Evolutionary conservation across 73 alveolate species (phyloP).

Genomic region (Paramecium tetraurelia): DNA sequence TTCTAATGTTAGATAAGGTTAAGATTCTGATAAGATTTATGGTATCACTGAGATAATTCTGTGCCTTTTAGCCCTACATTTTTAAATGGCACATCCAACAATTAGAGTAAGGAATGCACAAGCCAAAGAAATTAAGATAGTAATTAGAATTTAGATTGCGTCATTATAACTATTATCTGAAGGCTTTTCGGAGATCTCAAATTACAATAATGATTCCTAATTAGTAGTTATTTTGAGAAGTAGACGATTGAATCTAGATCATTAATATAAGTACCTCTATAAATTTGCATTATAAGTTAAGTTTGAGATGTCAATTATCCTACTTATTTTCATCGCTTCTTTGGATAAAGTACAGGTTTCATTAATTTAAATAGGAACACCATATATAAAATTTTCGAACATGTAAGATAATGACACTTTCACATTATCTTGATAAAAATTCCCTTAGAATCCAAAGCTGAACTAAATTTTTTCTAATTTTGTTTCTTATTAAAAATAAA

Average conservation of each 20-base stretch:
- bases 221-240: background rate
- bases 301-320: background rate
- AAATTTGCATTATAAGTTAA: background rate
- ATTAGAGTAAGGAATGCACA: background rate
- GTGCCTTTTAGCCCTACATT: background rate
- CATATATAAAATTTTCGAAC: background rate
- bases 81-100: background rate
- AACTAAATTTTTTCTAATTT: background rate
- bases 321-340: background rate
- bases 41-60: background rate
- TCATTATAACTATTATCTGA: background rate
- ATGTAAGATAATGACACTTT: background rate
- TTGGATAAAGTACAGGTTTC: background rate
- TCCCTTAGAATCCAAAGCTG: background rate
- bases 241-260: background rate
- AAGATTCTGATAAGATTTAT: background rate
- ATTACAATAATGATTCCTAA: background rate
- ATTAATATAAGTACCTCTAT: background rate
- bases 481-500: background rate
- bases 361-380: background rate
- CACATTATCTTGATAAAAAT: too few relatives aligned
- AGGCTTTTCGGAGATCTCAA: background rate
- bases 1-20: background rate
- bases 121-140: background rate
- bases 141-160: background rate